Evolutionary conservation across 768 basidiomycete species (phyloP), one percentile per base, ranked within the genome.

Genomic region (Tricholoma saponaceum): DNA sequence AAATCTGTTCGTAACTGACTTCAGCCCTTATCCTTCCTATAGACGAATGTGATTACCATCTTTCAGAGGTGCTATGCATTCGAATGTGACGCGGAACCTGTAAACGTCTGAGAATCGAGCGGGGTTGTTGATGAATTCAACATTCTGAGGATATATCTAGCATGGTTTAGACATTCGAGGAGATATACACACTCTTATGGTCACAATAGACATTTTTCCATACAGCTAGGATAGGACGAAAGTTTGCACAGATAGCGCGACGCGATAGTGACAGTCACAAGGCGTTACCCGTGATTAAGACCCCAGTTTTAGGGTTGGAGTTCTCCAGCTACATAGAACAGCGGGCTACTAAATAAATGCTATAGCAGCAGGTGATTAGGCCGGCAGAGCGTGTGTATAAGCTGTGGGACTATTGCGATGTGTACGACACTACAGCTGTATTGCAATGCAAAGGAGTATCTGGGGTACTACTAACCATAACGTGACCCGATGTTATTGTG

Each of bases 81-180:
- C 97, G 64, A 99, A 99, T 2, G 94, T 96, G 67, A 98, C 95
- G 62, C 91, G 86, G 72, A 98, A 97, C 63, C 84, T 82, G 74
- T 98, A 98, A 26, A 86, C 79, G 67, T 98, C 95, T 10, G 87
- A 83, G 73, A 98, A 98, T 63, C 85, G 83, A 16, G 94, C 92
- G 6, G 93, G 94, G 74, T 95, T 95, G 76, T 94, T 95, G 68
- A 96, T 79, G 63, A 95, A 94, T 70, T 92, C 88, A 62, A 91
- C 89, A 70, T 92, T 87, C 89, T 91, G 12, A 32, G 14, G 37
- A n/a, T 14, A 6, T 16, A n/a, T 20, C n/a, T 2, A 6, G 49
- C 26, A 20, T 23, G 22, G 26, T 35, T 14, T 1, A 51, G 23
- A 54, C 13, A 20, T 12, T n/a, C 14, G 32, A 16, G 13, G 43